Percentiles rank a stretch among this genome's conserved stretches.
phyloP scores from a whole-genome alignment of 768 basidiomycete genomes.

The Psilocybe sp. region DNA sequence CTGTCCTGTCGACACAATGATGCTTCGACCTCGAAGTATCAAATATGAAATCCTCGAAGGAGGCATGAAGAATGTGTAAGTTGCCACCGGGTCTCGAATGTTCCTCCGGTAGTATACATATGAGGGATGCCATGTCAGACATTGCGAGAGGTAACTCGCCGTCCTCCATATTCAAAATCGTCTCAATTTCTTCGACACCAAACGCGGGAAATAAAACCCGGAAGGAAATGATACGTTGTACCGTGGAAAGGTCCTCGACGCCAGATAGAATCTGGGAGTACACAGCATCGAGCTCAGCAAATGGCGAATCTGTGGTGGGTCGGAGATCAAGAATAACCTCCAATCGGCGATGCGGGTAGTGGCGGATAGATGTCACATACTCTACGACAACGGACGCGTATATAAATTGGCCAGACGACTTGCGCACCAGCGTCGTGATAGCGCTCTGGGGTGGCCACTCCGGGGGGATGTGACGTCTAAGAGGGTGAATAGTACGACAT shows the following conservation, averaged over 20 bases:
- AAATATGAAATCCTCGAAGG: too few species aligned
- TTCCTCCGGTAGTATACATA: too few species aligned
- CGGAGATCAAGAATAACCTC: slow-evolving; percentile 1
- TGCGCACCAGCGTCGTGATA: slow-evolving; percentile 3
- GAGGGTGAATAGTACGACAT: background rate
- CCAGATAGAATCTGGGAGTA: slow-evolving; percentile 6
- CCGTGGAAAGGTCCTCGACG: slow-evolving; percentile 1
- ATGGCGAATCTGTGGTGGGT: slow-evolving; percentile 4
- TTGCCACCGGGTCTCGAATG: too few species aligned
- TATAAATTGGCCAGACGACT: slow-evolving; percentile 13
- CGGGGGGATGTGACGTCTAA: background rate
- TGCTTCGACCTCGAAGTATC: too few species aligned
- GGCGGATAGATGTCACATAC: slow-evolving; percentile 2
- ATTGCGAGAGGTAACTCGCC: too few species aligned
- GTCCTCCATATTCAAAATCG: too few species aligned
- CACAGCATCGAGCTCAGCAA: slow-evolving; percentile 7
- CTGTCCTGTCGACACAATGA: too few species aligned
- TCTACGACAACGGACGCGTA: slow-evolving; percentile 6
- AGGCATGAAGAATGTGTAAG: too few species aligned
- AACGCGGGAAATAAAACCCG: too few species aligned
- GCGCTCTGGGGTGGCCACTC: slow-evolving; percentile 2
- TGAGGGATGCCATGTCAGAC: too few species aligned
- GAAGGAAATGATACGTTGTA: too few species aligned
- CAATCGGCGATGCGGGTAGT: slow-evolving; percentile 1
- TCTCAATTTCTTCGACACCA: too few species aligned